phyloP scores from a whole-genome alignment of 805 yeast species.

The Candida patagonica region DNA sequence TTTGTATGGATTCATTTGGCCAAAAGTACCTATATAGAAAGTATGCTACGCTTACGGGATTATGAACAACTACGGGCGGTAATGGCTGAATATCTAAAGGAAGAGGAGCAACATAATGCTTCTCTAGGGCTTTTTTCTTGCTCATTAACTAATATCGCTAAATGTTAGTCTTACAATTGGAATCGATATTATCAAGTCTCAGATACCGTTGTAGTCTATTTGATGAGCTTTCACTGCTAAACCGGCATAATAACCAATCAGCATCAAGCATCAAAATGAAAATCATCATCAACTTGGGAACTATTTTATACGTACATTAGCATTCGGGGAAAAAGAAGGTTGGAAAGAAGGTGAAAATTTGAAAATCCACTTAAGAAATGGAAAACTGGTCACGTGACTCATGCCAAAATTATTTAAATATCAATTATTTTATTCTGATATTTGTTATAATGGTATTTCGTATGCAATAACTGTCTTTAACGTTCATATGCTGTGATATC shows the following conservation, averaged over 20 bases:
- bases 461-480: no score
- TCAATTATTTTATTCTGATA: no score
- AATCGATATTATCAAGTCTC: constrained; percentile 25
- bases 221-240: background rate
- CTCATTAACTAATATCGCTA: constrained; percentile 9
- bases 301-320: no score
- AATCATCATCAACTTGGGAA: background rate
- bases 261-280: constrained; percentile 1
- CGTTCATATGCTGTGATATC: no score
- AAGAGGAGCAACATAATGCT: constrained; percentile 35
- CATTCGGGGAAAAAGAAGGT: no score
- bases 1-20: constrained; percentile 14
- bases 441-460: no score
- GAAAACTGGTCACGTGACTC: no score
- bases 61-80: constrained; percentile 51
- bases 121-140: constrained; percentile 10
- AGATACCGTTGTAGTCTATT: constrained; percentile 99
- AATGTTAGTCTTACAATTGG: background rate
- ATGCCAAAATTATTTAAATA: no score
- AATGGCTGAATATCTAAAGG: constrained; percentile 44
- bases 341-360: no score
- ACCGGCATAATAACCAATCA: background rate
- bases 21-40: constrained; percentile 29
- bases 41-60: constrained; percentile 56
- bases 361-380: no score